These are phyloP conservation scores for Biscogniauxia sp. DNA, from an alignment of 2,329 filamentous ascomycete species.

Conservation along the genomic window DNA sequence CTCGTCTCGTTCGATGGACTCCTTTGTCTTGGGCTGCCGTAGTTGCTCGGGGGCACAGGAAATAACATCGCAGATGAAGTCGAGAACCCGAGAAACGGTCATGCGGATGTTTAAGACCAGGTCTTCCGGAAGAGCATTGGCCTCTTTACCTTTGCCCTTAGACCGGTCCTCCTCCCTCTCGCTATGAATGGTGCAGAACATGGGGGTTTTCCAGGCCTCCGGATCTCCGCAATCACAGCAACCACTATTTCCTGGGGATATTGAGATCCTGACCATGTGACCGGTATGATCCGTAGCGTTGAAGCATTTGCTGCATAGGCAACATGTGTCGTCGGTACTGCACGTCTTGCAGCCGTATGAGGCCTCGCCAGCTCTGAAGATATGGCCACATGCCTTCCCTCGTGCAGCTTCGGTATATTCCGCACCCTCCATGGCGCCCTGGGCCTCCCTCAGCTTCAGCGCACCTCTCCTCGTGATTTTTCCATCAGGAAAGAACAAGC, in stretches of 20 bases:
- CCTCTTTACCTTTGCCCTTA: constrained; percentile 62
- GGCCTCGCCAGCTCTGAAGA: constrained; percentile 91
- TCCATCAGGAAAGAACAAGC: constrained; percentile 78
- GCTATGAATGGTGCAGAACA: constrained; percentile 93
- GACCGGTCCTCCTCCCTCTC: constrained; percentile 47
- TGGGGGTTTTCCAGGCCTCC: constrained; percentile 86
- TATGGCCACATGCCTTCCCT: constrained; percentile 94
- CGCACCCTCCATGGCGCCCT: constrained; percentile 88
- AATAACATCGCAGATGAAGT: constrained; percentile 97
- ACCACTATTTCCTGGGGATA: constrained; percentile 87
- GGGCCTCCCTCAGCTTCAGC: constrained; percentile 81
- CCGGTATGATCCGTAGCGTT: constrained; percentile 92
- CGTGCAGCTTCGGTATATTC: constrained; percentile 91
- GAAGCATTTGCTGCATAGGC: constrained; percentile 90
- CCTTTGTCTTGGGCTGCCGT: constrained; percentile 76
- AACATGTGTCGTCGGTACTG: constrained; percentile 91
- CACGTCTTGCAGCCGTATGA: constrained; percentile 95
- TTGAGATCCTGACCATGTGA: constrained; percentile 84
- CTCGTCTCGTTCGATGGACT: constrained; percentile 81
- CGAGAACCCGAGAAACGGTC: constrained; percentile 81
- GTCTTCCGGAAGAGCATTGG: constrained; percentile 66
- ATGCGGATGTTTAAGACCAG: constrained; percentile 75
- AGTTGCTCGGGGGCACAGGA: constrained; percentile 97
- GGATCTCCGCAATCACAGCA: constrained; percentile 97
- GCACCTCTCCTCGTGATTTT: constrained; percentile 54